Conservation (phyloP, 495 filamentous ascomycete species). For the Talaromyces liani region DNA sequence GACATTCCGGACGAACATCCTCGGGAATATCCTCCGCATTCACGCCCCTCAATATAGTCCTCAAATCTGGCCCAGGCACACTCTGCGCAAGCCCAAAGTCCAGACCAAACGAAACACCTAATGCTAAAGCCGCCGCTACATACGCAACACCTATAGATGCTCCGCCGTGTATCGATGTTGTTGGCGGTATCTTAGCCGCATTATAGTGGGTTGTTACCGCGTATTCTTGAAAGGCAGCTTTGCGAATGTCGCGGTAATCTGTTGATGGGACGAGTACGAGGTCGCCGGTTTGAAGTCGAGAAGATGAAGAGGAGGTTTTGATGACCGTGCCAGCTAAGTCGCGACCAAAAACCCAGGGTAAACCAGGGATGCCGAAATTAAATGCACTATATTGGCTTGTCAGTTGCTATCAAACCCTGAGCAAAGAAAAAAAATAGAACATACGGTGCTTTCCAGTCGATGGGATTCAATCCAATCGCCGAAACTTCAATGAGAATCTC, state of each 20-base stretch:
- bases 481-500: constrained; percentile 50
- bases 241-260: constrained; percentile 63
- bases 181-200: constrained; percentile 47
- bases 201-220: constrained; percentile 56
- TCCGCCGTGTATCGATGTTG: constrained; percentile 39
- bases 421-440: constrained; percentile 7
- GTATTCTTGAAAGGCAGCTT: constrained; percentile 64
- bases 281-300: constrained; percentile 46
- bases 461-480: constrained; percentile 60
- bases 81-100: constrained; percentile 37
- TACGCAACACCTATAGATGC: constrained; percentile 59
- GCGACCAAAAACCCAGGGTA: constrained; percentile 61
- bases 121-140: constrained; percentile 48
- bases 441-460: constrained; percentile 69
- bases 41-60: constrained; percentile 30
- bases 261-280: constrained; percentile 58
- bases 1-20: constrained; percentile 49
- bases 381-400: constrained; percentile 38
- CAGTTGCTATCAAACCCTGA: no score
- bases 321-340: constrained; percentile 55
- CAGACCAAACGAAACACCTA: constrained; percentile 56
- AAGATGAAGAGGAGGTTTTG: constrained; percentile 29
- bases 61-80: constrained; percentile 46
- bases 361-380: constrained; percentile 55
- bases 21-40: constrained; percentile 31